A percentile compares a stretch with the other conserved stretches of the same genome.
Evolutionary conservation across 2,329 filamentous ascomycete species (phyloP).

Genomic region (Aotearoamyces nothofagi): DNA sequence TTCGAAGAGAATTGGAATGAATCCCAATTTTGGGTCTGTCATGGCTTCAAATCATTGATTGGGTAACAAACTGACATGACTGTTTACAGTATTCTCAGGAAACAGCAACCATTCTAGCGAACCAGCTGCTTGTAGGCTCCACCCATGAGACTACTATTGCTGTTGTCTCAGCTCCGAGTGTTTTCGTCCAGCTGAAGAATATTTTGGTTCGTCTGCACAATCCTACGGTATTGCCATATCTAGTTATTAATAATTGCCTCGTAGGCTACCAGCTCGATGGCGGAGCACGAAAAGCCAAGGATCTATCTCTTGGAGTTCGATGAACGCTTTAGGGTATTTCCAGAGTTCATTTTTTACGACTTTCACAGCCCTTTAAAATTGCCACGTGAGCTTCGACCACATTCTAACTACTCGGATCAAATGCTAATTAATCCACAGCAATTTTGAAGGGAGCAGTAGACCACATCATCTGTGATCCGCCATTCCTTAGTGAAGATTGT

Average conservation of each 20-base stretch:
- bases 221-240: not conserved
- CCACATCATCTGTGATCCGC: slow-evolving; percentile 61
- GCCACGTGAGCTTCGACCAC: slow-evolving; percentile 27
- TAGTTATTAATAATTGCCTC: not conserved
- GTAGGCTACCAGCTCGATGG: not conserved
- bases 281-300: slow-evolving; percentile 26
- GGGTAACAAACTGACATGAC: not conserved
- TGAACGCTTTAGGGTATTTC: slow-evolving; percentile 56
- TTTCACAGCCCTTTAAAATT: slow-evolving; percentile 53
- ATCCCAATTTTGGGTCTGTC: slow-evolving; percentile 65
- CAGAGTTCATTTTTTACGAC: slow-evolving; percentile 63
- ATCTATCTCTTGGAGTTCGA: slow-evolving; percentile 62
- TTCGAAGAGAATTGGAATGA: slow-evolving; percentile 76
- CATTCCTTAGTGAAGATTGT: slow-evolving; percentile 67
- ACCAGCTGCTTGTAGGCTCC: slow-evolving; percentile 47
- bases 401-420: slow-evolving; percentile 1
- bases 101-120: slow-evolving; percentile 48
- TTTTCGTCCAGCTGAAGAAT: slow-evolving; percentile 64
- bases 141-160: slow-evolving; percentile 43
- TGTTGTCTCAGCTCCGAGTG: slow-evolving; percentile 60
- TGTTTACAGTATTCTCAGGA: slow-evolving; percentile 48
- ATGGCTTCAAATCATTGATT: not conserved
- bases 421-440: slow-evolving; percentile 2
- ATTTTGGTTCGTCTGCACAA: slow-evolving; percentile 32
- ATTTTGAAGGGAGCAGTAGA: slow-evolving; percentile 47